phyloP scores from a whole-genome alignment of 306 rosid species.

The Dalbergia oliveri region DNA sequence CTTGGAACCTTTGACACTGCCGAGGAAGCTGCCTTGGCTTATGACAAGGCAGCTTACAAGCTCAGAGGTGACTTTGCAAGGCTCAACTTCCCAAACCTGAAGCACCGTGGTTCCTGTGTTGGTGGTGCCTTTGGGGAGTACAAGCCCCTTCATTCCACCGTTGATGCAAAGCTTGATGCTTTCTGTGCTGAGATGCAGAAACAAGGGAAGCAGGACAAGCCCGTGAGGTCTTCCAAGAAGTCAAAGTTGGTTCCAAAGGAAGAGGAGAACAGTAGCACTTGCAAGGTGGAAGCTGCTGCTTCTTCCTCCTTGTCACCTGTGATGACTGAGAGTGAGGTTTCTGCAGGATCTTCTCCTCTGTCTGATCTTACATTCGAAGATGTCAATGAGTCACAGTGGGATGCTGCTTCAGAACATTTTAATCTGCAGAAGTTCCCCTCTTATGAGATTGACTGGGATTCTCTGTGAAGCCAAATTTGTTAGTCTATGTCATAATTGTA shows the following conservation, averaged over 20 bases:
- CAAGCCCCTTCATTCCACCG: constrained; percentile 78
- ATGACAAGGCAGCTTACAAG: constrained; percentile 89
- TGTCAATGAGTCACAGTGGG: constrained; percentile 66
- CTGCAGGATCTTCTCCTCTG: constrained; percentile 80
- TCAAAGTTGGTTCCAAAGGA: constrained; percentile 8
- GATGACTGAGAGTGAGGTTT: constrained; percentile 73
- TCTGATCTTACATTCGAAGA: constrained; percentile 87
- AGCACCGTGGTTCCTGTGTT: constrained; percentile 56
- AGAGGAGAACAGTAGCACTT: not conserved
- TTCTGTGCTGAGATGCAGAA: constrained; percentile 77
- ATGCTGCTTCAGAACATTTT: constrained; percentile 48
- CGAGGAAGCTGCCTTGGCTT: constrained; percentile 97
- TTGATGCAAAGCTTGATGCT: constrained; percentile 90
- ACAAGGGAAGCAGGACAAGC: constrained; percentile 64
- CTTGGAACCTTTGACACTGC: constrained; percentile 98
- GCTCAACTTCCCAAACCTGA: constrained; percentile 88
- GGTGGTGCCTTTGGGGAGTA: constrained; percentile 65
- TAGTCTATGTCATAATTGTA: not conserved
- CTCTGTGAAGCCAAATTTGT: constrained; percentile 51
- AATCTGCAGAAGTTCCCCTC: constrained; percentile 83
- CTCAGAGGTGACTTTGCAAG: constrained; percentile 92
- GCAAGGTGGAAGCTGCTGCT: constrained; percentile 54
- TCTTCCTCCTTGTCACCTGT: constrained; percentile 50
- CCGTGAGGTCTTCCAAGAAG: constrained; percentile 40
- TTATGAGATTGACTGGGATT: constrained; percentile 93